Base-by-base conservation (phyloP, 108 stramenopile species). In the Nitzschia palea region DNA sequence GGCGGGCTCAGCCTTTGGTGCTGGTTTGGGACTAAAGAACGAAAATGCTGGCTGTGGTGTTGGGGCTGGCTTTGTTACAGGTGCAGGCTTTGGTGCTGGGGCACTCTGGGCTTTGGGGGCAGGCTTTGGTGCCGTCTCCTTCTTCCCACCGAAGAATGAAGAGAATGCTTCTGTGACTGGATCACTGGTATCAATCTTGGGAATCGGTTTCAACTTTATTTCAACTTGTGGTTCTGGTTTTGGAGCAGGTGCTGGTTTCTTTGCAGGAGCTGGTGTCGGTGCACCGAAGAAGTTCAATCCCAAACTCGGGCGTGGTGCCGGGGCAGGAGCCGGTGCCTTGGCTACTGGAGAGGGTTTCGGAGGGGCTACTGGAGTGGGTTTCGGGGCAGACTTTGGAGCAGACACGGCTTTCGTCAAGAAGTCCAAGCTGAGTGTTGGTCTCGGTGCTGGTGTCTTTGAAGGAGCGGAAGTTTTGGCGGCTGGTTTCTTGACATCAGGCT, bases 31-130 rank as follows among this genome's bases (percentile, higher is more conserved):
- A 27, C 34, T 31, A 51, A 43, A 60, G 44, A 71, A 66, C 29
- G 54, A 65, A 60, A 62, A 67, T 9, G 76, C 18, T 34, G 78
- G 60, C 9, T 55, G 63, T 22, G 71, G 53, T 32, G 76, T 44
- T 47, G 74, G 67, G 27, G 80, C 68, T 2, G 84, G 73, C 23
- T 67, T 65, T 12, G 77, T 61, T 45, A 70, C 80, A 29, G 67
- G 63, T 8, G 74, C 62, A 18, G 80, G 73, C 14, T 61, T 65
- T 22, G 81, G 80, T 30, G 68, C 62, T 17, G 65, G 56, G 44
- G 32, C 57, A 5, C 30, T n/a, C 26, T 15, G 29, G 18, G 67
- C 42, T 12, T 56, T 62, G 4, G 62, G 62, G 22, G 62, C 70
- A 31, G 70, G 32, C 55, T 65, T 65, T 34, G 78, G 69, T 4